These are phyloP conservation scores for Metrosideros polymorpha DNA, from an alignment of 441 rosid genomes.

Conservation along the genomic window DNA sequence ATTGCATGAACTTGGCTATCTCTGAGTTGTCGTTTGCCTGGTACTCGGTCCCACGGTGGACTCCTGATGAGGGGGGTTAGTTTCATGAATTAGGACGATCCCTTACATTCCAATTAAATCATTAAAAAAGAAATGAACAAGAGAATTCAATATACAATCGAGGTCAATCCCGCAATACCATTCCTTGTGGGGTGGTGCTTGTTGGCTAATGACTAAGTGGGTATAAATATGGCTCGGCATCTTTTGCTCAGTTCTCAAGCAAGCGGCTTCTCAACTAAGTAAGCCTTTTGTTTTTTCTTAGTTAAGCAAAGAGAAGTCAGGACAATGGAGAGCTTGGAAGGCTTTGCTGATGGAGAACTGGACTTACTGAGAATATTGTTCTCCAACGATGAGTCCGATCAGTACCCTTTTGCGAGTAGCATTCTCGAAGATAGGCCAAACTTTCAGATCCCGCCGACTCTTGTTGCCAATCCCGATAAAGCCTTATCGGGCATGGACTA, in stretches of 20 bases:
- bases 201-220: neutral
- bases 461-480: neutral
- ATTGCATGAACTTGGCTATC: neutral
- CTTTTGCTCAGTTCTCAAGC: neutral
- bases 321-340: neutral
- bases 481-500: neutral
- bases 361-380: slow-evolving; percentile 2
- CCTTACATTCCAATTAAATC: neutral
- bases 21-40: slow-evolving; percentile 2
- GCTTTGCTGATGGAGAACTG: slow-evolving; percentile 1
- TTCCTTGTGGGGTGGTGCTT: neutral
- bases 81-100: neutral
- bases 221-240: neutral
- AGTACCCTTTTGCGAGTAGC: neutral
- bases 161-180: neutral
- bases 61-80: neutral
- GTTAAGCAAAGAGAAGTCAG: neutral
- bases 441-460: neutral
- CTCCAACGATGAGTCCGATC: neutral
- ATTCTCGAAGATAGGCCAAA: neutral
- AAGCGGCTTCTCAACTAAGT: neutral
- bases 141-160: neutral
- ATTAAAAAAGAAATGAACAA: neutral
- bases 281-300: neutral
- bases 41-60: neutral